Evolutionary conservation across 768 basidiomycete species (phyloP).

Genomic region (Leccinum longicurvipes): DNA sequence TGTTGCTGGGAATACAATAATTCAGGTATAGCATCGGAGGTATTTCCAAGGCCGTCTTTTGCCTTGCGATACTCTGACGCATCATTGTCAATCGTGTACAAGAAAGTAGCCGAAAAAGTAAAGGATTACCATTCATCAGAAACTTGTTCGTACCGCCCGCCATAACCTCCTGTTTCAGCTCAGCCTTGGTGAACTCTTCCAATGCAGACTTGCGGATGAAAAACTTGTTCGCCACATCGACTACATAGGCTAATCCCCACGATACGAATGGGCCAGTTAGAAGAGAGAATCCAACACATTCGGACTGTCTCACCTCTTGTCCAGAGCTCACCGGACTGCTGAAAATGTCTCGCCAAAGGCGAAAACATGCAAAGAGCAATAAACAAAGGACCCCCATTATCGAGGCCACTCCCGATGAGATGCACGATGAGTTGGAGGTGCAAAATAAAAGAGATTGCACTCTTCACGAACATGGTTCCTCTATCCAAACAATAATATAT

Average conservation of each 20-base stretch:
- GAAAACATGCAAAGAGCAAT: slow-evolving; percentile 21
- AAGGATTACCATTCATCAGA: slow-evolving; percentile 12
- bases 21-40: slow-evolving; percentile 11
- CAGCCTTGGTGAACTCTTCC: slow-evolving; percentile 1
- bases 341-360: not conserved
- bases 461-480: slow-evolving; percentile 8
- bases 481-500: slow-evolving; percentile 13
- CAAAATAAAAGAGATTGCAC: slow-evolving; percentile 17
- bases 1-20: slow-evolving; percentile 3
- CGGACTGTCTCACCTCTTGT: slow-evolving; percentile 12
- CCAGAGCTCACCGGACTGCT: slow-evolving; percentile 14
- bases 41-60: slow-evolving; percentile 17
- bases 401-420: slow-evolving; percentile 15
- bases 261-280: not conserved
- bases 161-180: slow-evolving; percentile 22
- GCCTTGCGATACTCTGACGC: slow-evolving; percentile 21
- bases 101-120: not conserved
- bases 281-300: not conserved
- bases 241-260: slow-evolving; percentile 16
- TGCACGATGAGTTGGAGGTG: slow-evolving; percentile 21
- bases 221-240: slow-evolving; percentile 10
- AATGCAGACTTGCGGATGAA: slow-evolving; percentile 24
- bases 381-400: slow-evolving; percentile 20
- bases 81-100: not conserved
- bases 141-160: slow-evolving; percentile 16